Base-by-base conservation (phyloP, 495 filamentous ascomycete genomes). In the Tirmania nivea region DNA sequence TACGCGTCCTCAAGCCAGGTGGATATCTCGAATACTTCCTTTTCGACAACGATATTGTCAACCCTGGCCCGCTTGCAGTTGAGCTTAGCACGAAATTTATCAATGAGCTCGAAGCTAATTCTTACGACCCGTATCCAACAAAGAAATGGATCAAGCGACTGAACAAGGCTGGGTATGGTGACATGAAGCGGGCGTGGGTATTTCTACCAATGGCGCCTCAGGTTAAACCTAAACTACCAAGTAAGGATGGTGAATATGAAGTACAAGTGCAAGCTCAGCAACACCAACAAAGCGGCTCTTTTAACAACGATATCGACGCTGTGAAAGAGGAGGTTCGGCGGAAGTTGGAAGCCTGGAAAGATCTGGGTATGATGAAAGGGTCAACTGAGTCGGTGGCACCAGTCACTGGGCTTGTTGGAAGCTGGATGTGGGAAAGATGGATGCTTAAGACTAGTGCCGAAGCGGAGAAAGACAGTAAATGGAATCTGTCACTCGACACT, bases 391-490 rank as follows among this genome's bases (percentile, higher is more conserved):
- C 82, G 58, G 76, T 77, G 19, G 84, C 86, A 1, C 78, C 73
- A 54, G 70, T 94, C 50, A 79, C 85, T 0, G 86, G 86, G 7
- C 61, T 95, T 16, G 76, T 93, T 5, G 90, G 87, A 11, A 78
- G 80, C 25, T 93, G 89, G 86, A 76, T 80, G 59, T 97, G 89
- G 89, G 90, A 96, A 74, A 82, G 84, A 66, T 96, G 90, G 90
- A 75, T 95, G 67, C 63, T 95, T 56, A 85, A 82, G 67, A 69
- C 88, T 61, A 80, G 88, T 66, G 73, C 78, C 64, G 88, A 94
- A 70, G 86, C 83, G 73, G 82, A 81, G 7, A 75, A 77, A 10
- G 78, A 77, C 35, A 69, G 70, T 35, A 71, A 78, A 55, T 68
- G 71, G 56, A 72, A 75, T 11, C 69, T 84, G 37, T 67, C 66